These are phyloP conservation scores for Phylloporus rhodoxanthus DNA, from an alignment of 768 basidiomycete species.

Conservation along the genomic window DNA sequence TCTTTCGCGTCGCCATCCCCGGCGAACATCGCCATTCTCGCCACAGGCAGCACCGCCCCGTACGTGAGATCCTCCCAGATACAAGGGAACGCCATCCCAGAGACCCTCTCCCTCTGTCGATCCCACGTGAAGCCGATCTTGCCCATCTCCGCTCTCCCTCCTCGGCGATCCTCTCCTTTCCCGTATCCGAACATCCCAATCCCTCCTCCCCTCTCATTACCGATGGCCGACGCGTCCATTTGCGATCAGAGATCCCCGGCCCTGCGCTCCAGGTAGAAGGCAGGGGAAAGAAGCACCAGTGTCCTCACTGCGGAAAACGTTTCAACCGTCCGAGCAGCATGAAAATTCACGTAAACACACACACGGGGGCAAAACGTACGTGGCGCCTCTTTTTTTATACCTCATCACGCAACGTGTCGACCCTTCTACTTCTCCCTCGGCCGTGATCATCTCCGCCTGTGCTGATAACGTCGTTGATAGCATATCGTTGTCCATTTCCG, in stretches of 20 bases:
- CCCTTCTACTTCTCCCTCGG: not conserved
- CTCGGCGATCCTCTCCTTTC: slow-evolving; percentile 32
- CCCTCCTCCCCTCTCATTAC: slow-evolving; percentile 20
- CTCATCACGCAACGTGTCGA: slow-evolving; percentile 14
- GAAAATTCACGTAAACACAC: slow-evolving; percentile 39
- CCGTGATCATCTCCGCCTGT: not conserved
- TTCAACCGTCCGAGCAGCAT: slow-evolving; percentile 40
- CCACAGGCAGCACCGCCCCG: slow-evolving; percentile 13
- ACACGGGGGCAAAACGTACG: slow-evolving; percentile 36
- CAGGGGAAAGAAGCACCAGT: slow-evolving; percentile 34
- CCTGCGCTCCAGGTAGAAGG: slow-evolving; percentile 27
- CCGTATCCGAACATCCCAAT: slow-evolving; percentile 27
- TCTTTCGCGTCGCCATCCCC: slow-evolving; percentile 36
- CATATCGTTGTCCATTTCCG: slow-evolving; percentile 69
- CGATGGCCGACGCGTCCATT: slow-evolving; percentile 27
- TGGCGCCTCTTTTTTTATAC: slow-evolving; percentile 11
- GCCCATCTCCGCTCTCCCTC: slow-evolving; percentile 26
- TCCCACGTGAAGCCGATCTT: slow-evolving; percentile 28
- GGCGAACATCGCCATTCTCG: slow-evolving; percentile 13
- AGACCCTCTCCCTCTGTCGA: slow-evolving; percentile 24
- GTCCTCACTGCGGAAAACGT: slow-evolving; percentile 36
- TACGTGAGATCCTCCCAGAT: slow-evolving; percentile 25
- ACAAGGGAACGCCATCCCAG: slow-evolving; percentile 21
- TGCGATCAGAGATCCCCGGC: slow-evolving; percentile 23
- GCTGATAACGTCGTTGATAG: slow-evolving; percentile 33